Conservation (phyloP, 2,329 filamentous ascomycete species). For the Cyphellophora europaea region DNA sequence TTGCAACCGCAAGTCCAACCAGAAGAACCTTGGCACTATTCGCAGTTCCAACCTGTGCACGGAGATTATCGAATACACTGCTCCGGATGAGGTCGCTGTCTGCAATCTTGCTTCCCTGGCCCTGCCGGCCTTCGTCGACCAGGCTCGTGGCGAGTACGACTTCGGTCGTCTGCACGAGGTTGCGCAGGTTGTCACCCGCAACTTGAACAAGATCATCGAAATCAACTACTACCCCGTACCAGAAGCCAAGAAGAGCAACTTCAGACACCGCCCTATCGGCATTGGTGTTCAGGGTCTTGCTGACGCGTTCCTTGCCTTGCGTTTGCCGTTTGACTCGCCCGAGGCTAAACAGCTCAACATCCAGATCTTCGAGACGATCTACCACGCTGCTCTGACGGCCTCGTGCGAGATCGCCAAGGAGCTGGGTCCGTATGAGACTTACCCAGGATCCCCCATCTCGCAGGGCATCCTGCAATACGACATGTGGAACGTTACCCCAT, state of each 20-base stretch:
- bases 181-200: slow-evolving; percentile 81
- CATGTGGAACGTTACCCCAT: slow-evolving; percentile 94
- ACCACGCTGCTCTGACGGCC: slow-evolving; percentile 85
- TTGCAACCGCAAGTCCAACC: slow-evolving; percentile 99
- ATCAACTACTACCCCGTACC: slow-evolving; percentile 97
- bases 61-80: slow-evolving; percentile 95
- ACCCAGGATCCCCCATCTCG: slow-evolving; percentile 86
- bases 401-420: slow-evolving; percentile 79
- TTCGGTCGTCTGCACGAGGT: slow-evolving; percentile 97
- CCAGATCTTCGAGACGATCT: slow-evolving; percentile 99
- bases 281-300: slow-evolving; percentile 96
- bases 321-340: slow-evolving; percentile 91
- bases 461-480: slow-evolving; percentile 96
- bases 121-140: slow-evolving; percentile 83
- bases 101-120: slow-evolving; percentile 96
- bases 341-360: slow-evolving; percentile 91
- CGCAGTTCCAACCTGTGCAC: slow-evolving; percentile 98
- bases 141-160: slow-evolving; percentile 75
- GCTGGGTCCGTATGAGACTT: slow-evolving; percentile 77
- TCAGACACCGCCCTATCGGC: slow-evolving; percentile 91
- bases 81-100: slow-evolving; percentile 95
- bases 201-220: slow-evolving; percentile 97
- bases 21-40: slow-evolving; percentile 98
- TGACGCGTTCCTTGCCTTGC: slow-evolving; percentile 93
- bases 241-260: slow-evolving; percentile 91